These are phyloP conservation scores for Leucocoprinus sp. DNA, from an alignment of 768 basidiomycete genomes.

Conservation along the genomic window DNA sequence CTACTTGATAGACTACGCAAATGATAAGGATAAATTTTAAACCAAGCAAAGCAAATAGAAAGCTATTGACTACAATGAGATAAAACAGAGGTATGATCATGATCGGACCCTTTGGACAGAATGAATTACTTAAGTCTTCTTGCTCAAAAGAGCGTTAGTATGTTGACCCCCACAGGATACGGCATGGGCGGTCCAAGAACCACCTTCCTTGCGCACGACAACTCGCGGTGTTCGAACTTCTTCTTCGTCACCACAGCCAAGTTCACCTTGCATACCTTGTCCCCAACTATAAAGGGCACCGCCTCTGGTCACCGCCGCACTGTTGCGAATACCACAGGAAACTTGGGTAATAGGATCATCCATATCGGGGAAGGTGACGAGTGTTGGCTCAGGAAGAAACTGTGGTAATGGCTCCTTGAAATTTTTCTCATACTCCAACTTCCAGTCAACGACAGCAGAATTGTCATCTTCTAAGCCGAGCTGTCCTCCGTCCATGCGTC, in stretches of 20 bases:
- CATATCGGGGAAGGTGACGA: constrained; percentile 54
- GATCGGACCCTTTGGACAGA: not conserved
- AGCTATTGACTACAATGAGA: too few species aligned
- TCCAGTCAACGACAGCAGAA: constrained; percentile 27
- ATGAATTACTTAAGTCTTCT: constrained; percentile 30
- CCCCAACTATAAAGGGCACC: constrained; percentile 76
- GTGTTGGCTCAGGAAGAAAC: constrained; percentile 58
- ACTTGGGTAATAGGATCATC: constrained; percentile 60
- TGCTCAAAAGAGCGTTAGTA: constrained; percentile 63
- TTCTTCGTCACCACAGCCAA: constrained; percentile 54
- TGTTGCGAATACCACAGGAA: constrained; percentile 65
- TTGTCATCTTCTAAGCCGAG: constrained; percentile 73
- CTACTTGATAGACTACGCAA: too few species aligned
- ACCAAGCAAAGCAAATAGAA: too few species aligned
- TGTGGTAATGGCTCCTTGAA: constrained; percentile 31
- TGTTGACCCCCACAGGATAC: constrained; percentile 78
- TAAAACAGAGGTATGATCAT: not conserved
- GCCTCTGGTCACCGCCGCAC: constrained; percentile 56
- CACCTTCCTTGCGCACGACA: constrained; percentile 67
- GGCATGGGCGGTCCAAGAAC: constrained; percentile 54
- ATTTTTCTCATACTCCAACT: constrained; percentile 35
- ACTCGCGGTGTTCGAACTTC: constrained; percentile 56
- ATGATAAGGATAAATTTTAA: too few species aligned
- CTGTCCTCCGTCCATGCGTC: constrained; percentile 77
- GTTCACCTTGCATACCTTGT: constrained; percentile 68